Conservation (phyloP, 805 yeast species). For the Candida ficus region DNA sequence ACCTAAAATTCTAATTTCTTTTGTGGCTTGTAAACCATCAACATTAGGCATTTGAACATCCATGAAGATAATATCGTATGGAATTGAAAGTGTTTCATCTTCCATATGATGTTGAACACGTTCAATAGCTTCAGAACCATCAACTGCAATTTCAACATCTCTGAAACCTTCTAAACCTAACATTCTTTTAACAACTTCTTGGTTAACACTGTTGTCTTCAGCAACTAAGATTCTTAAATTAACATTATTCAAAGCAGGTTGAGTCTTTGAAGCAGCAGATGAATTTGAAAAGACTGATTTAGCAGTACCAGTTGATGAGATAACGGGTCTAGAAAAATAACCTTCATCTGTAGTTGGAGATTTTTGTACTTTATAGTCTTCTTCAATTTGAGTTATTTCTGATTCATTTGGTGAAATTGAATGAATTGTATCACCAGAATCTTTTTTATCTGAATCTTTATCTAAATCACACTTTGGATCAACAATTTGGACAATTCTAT, state of each 20-base stretch:
- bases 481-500: conserved; percentile 38
- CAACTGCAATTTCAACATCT: conserved; percentile 73
- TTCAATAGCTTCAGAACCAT: conserved; percentile 86
- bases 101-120: conserved; percentile 36
- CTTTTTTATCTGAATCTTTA: not conserved
- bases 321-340: conserved; percentile 27
- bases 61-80: conserved; percentile 81
- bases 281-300: conserved; percentile 19
- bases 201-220: conserved; percentile 91
- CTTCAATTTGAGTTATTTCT: not conserved
- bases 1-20: conserved; percentile 58
- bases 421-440: not conserved
- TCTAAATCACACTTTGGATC: conserved; percentile 20
- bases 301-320: conserved; percentile 38
- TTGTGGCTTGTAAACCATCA: conserved; percentile 86
- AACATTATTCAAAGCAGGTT: conserved; percentile 20
- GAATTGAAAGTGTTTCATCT: conserved; percentile 18
- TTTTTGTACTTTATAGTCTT: not conserved
- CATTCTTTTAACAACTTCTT: conserved; percentile 90
- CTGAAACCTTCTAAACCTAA: conserved; percentile 73
- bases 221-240: conserved; percentile 68
- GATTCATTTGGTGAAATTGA: not conserved
- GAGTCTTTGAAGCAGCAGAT: conserved; percentile 4
- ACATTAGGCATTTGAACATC: conserved; percentile 96
- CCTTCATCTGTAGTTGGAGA: conserved; percentile 1